Conservation (phyloP, 352 stramenopile genomes). For the Phytophthora boehmeriae region DNA sequence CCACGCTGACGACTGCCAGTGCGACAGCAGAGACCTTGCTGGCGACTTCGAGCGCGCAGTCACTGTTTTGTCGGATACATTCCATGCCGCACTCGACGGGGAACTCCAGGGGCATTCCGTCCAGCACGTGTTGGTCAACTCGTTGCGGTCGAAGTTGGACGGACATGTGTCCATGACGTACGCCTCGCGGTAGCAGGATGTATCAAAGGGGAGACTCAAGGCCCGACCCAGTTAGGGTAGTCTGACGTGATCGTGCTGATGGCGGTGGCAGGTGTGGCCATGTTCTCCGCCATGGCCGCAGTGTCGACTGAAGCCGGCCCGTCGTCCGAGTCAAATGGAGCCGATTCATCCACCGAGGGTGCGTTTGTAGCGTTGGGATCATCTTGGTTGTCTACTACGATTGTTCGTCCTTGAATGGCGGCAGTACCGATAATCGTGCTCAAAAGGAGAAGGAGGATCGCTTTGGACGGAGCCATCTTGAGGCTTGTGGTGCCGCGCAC, state of each 20-base stretch:
- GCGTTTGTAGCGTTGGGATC: too few species aligned
- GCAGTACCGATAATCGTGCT: too few species aligned
- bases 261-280: constrained; percentile 20
- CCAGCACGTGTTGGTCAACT: constrained; percentile 35
- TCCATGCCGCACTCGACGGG: constrained; percentile 51
- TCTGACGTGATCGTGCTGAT: constrained; percentile 2
- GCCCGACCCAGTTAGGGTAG: constrained; percentile 28
- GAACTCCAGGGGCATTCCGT: constrained; percentile 47
- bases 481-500: too few species aligned
- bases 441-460: constrained; percentile 1
- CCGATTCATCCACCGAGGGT: too few species aligned
- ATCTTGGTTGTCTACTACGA: too few species aligned
- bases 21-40: constrained; percentile 6
- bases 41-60: constrained; percentile 34
- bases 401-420: too few species aligned
- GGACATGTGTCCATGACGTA: constrained; percentile 25
- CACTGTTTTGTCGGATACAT: constrained; percentile 46
- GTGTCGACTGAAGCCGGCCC: constrained; percentile 1
- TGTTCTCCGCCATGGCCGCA: not conserved
- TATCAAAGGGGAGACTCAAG: not conserved
- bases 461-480: constrained; percentile 16
- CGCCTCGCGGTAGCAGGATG: constrained; percentile 37
- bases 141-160: constrained; percentile 27
- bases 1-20: constrained; percentile 10
- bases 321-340: too few species aligned